phyloP scores from a whole-genome alignment of 306 rosid genomes.

The Quercus ilex region DNA sequence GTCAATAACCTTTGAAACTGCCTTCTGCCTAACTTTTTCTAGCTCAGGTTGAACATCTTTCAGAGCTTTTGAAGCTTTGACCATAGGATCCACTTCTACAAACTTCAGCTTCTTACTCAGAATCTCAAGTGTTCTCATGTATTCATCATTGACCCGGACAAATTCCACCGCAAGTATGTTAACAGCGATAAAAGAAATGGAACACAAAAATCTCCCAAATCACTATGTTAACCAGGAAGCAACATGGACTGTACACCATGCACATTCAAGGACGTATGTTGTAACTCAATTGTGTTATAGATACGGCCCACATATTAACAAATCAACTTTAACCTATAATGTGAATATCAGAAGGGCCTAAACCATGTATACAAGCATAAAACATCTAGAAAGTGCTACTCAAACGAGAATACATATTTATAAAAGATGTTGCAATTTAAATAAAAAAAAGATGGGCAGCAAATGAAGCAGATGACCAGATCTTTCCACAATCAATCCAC shows the following conservation, averaged over 20 bases:
- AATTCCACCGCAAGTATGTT: slow-evolving; percentile 11
- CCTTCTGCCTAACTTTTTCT: slow-evolving; percentile 84
- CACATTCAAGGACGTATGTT: slow-evolving; percentile 6
- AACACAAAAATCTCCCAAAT: background rate
- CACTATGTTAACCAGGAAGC: no score
- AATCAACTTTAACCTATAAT: slow-evolving; percentile 1
- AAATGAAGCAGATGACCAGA: background rate
- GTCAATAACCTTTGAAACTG: slow-evolving; percentile 54
- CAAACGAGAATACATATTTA: background rate
- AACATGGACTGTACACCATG: slow-evolving; percentile 8
- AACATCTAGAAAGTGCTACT: slow-evolving; percentile 12
- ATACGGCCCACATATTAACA: background rate
- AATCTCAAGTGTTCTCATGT: slow-evolving; percentile 86
- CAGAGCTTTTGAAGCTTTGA: slow-evolving; percentile 84
- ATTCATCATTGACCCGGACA: slow-evolving; percentile 90
- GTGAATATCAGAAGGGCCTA: background rate
- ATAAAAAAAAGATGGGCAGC: background rate
- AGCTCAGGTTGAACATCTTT: slow-evolving; percentile 97
- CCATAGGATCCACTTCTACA: slow-evolving; percentile 24
- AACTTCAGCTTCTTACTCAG: slow-evolving; percentile 87
- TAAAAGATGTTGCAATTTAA: no score
- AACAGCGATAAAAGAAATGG: slow-evolving; percentile 21
- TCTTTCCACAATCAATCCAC: background rate
- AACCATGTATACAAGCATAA: background rate
- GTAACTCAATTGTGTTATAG: slow-evolving; percentile 19